These are phyloP conservation scores for Cytospora chrysosperma DNA, from an alignment of 2,329 filamentous ascomycete species.

Conservation along the genomic window DNA sequence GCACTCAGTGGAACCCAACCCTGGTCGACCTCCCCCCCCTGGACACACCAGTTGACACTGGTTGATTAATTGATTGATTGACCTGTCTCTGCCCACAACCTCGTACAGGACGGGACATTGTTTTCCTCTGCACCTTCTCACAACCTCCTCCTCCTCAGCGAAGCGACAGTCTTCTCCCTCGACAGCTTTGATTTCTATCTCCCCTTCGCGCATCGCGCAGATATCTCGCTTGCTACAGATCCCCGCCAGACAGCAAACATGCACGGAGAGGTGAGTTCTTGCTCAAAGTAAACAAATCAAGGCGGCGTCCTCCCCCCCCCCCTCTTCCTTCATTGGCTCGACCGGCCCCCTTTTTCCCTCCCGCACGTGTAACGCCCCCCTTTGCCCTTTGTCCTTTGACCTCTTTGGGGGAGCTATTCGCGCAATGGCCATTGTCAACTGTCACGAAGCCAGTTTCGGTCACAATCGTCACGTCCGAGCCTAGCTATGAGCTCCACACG, in stretches of 20 bases:
- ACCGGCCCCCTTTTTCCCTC: conserved; percentile 12
- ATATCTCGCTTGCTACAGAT: conserved; percentile 3
- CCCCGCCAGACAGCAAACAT: conserved; percentile 17
- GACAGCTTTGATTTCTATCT: conserved; percentile 4
- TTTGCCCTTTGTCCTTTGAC: neutral
- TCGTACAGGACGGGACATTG: conserved; percentile 1
- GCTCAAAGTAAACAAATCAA: conserved; percentile 9
- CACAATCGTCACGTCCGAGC: neutral
- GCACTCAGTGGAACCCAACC: conserved; percentile 2
- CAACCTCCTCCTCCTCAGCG: neutral
- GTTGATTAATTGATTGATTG: neutral
- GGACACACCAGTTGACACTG: too few species aligned
- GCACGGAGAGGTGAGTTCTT: conserved; percentile 25
- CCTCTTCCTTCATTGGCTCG: conserved; percentile 4
- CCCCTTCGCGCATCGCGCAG: conserved; percentile 16
- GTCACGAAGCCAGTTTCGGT: conserved; percentile 13
- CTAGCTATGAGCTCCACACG: neutral
- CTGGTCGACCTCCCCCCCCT: neutral
- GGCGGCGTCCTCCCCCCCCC: neutral
- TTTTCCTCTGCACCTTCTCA: neutral
- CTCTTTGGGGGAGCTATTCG: conserved; percentile 8
- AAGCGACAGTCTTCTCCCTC: neutral
- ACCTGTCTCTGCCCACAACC: conserved; percentile 10
- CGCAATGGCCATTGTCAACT: conserved; percentile 6
- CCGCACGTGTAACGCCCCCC: conserved; percentile 11